Evolutionary conservation across 495 filamentous ascomycete species (phyloP).

Genomic region (Penicillium canariense): DNA sequence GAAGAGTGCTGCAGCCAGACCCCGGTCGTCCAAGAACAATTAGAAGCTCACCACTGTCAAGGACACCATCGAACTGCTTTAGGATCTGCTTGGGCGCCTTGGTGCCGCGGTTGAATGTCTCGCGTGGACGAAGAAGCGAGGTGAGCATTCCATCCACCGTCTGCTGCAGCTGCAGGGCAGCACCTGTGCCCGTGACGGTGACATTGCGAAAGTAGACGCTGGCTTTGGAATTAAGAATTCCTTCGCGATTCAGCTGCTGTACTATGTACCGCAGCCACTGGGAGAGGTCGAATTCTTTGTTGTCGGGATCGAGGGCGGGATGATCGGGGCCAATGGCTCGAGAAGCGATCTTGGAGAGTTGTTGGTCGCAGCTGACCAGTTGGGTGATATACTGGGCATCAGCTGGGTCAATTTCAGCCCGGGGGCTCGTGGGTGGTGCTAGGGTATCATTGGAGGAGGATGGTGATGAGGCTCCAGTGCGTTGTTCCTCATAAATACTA

Average conservation of each 20-base stretch:
- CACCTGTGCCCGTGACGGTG: neutral
- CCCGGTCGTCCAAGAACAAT: constrained; percentile 41
- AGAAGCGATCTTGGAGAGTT: neutral
- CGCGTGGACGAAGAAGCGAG: neutral
- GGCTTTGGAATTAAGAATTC: neutral
- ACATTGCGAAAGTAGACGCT: neutral
- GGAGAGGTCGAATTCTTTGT: neutral
- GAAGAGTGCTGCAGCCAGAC: constrained; percentile 39
- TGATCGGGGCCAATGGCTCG: neutral
- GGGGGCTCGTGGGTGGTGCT: neutral
- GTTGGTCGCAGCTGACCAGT: neutral
- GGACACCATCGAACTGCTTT: constrained; percentile 34
- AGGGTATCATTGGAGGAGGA: neutral
- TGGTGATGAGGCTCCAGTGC: neutral
- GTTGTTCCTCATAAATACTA: neutral
- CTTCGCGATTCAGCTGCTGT: neutral
- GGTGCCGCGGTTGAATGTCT: neutral
- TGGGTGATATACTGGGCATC: neutral
- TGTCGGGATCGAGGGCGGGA: neutral
- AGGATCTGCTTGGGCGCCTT: constrained; percentile 19
- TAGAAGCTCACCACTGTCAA: constrained; percentile 36
- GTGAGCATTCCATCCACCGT: neutral
- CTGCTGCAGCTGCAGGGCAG: neutral
- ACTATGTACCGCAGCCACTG: neutral
- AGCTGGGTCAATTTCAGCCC: neutral